Evolutionary conservation across 1,284 basidiomycete species (phyloP).

Genomic region (Anthracocystis walkeri): DNA sequence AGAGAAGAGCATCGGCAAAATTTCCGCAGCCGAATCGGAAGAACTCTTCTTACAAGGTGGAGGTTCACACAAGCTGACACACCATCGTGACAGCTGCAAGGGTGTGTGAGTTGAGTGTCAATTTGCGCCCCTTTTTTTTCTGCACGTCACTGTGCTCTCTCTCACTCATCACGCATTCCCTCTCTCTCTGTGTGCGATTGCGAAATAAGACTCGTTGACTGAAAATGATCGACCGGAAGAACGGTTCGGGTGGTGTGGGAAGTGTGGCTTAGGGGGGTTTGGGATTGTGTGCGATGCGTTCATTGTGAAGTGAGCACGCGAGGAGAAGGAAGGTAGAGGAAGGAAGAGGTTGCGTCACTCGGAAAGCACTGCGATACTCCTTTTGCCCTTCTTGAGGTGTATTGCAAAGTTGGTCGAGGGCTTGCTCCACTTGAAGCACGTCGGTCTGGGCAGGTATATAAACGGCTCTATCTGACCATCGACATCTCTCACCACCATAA

Average conservation of each 20-base stretch:
- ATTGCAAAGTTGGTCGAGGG: no score
- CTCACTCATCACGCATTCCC: constrained; percentile 24
- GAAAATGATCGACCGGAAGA: neutral
- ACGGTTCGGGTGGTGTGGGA: neutral
- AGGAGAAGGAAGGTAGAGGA: neutral
- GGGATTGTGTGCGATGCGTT: constrained; percentile 8
- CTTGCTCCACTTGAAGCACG: no score
- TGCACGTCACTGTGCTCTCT: constrained; percentile 3
- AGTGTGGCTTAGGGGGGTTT: neutral
- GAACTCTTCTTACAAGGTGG: constrained; percentile 13
- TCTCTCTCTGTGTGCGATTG: no score
- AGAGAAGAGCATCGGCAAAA: constrained; percentile 2
- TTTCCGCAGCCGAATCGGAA: constrained; percentile 1
- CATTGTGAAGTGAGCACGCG: constrained; percentile 1
- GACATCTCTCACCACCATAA: neutral
- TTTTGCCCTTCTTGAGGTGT: no score
- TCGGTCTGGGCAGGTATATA: neutral
- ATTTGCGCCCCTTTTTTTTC: constrained; percentile 1
- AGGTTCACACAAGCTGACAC: constrained; percentile 29
- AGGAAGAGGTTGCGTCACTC: constrained; percentile 14
- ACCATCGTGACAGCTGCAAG: constrained; percentile 5
- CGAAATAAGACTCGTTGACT: no score
- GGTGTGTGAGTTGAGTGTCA: constrained; percentile 12
- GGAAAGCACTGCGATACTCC: neutral
- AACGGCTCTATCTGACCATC: neutral